Base-by-base conservation (phyloP, 2,329 filamentous ascomycete genomes). In the Periconia sp. region DNA sequence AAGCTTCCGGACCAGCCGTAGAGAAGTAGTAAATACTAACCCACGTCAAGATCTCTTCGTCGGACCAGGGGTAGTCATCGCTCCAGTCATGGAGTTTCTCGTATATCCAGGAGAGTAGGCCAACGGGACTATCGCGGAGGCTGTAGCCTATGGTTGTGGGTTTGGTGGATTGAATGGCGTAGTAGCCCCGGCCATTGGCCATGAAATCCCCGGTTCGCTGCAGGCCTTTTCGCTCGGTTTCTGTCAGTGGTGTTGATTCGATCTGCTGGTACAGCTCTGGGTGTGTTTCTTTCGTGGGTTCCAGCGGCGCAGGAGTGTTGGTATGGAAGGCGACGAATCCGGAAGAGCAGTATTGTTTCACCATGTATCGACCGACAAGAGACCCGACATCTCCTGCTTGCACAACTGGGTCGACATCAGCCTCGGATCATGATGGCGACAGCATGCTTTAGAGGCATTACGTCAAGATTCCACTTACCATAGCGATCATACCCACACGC, bases 31-130 rank as follows among this genome's bases (percentile, higher is more conserved):
- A 92, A 40, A 92, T 81, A 48, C 80, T 84, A 0, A 92, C 74
- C 90, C 89, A 93, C 0, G 85, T 90, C 27, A 90, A 74, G 9
- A 92, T 81, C 73, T 92, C 89, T 50, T 92, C 88, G 56, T 90
- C 86, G 0, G 84, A 87, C 89, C 89, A 92, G 0, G 81, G 75
- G 64, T 91, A 91, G 1, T 62, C 62, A 62, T 92, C 89, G 0
- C 85, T 85, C 90, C 89, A 93, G 61, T 89, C 86, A 59, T 88
- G 84, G 33, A 93, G 74, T 68, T 93, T 93, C 72, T 93, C 90
- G 60, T 89, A 89, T 35, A 93, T 85, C 90, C 90, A 94, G 0
- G 88, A 84, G 1, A 93, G 77, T 2, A 91, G 74, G 0, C 82
- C 88, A 0, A 90, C 82, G 0, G 90, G 90, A 8, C 82, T 87